Percentiles rank a stretch among this genome's conserved stretches.
Conservation (phyloP, 805 yeast genomes). For the Kodamaea kakaduensis region DNA sequence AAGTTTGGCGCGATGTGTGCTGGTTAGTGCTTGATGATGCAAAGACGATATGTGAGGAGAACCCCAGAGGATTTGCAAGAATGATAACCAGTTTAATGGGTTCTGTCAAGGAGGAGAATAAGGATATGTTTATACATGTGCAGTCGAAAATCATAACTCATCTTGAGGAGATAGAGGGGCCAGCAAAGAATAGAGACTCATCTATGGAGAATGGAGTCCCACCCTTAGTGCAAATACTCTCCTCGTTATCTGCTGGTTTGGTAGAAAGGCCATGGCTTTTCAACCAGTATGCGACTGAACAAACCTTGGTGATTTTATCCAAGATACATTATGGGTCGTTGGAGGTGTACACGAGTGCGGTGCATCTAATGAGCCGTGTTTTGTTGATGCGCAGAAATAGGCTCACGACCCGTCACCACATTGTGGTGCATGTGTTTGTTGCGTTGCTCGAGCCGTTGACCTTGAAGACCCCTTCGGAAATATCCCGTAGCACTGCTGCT, state of each 20-base stretch:
- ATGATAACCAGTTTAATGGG: slow-evolving; percentile 2
- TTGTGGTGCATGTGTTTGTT: slow-evolving; percentile 48
- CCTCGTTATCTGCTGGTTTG: slow-evolving; percentile 37
- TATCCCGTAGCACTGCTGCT: slow-evolving; percentile 26
- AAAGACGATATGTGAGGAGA: not conserved
- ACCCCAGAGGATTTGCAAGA: not conserved
- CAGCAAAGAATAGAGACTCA: too few relatives aligned
- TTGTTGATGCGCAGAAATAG: slow-evolving; percentile 67
- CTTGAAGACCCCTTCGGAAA: slow-evolving; percentile 18
- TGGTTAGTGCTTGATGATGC: slow-evolving; percentile 4
- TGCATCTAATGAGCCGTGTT: slow-evolving; percentile 55
- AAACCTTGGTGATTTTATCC: slow-evolving; percentile 40
- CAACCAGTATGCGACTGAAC: slow-evolving; percentile 64
- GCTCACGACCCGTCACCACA: slow-evolving; percentile 68
- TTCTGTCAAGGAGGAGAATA: slow-evolving; percentile 1
- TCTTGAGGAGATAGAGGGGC: not conserved
- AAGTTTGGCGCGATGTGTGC: slow-evolving; percentile 1
- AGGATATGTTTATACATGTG: slow-evolving; percentile 21
- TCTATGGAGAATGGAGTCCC: too few relatives aligned
- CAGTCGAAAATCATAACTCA: slow-evolving; percentile 23
- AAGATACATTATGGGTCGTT: slow-evolving; percentile 19
- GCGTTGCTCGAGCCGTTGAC: slow-evolving; percentile 48
- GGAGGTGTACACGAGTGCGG: slow-evolving; percentile 34
- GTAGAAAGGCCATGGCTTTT: slow-evolving; percentile 54
- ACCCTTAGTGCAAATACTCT: slow-evolving; percentile 13